phyloP scores from a whole-genome alignment of 2,329 filamentous ascomycete genomes.

The Annulohypoxylon truncatum region DNA sequence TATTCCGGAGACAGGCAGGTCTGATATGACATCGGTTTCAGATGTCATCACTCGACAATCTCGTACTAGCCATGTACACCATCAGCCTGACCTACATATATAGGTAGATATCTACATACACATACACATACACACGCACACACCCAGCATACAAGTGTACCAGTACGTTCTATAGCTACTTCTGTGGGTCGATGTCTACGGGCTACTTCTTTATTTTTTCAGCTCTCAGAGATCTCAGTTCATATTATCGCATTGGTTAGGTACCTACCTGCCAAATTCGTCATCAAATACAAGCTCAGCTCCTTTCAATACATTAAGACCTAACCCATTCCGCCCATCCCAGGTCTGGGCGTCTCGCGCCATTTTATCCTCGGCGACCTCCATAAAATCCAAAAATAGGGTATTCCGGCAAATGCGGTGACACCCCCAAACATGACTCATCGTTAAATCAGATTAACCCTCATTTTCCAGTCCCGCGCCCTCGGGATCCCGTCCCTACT shows the following conservation, averaged over 20 bases:
- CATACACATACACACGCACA: not conserved
- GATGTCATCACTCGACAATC: constrained; percentile 25
- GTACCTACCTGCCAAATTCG: constrained; percentile 3
- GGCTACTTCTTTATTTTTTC: constrained; percentile 23
- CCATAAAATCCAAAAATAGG: constrained; percentile 32
- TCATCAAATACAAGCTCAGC: constrained; percentile 18
- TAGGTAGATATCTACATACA: no score
- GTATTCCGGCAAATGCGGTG: not conserved
- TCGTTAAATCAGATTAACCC: not conserved
- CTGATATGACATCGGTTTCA: constrained; percentile 39
- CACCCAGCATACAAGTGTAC: not conserved
- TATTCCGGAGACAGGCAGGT: constrained; percentile 34
- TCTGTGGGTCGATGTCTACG: constrained; percentile 17
- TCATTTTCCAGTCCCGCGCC: constrained; percentile 26
- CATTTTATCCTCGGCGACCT: constrained; percentile 30
- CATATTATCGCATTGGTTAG: constrained; percentile 4
- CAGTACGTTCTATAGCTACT: not conserved
- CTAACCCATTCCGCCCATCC: not conserved
- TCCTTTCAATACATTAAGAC: not conserved
- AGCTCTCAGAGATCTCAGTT: constrained; percentile 15
- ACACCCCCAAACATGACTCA: constrained; percentile 8
- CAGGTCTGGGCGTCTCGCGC: not conserved
- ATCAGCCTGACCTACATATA: not conserved
- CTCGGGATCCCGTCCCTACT: constrained; percentile 10
- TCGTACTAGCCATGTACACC: constrained; percentile 13